Base-by-base conservation (phyloP, 108 stramenopile species). In the Discostella stelligeroides region DNA sequence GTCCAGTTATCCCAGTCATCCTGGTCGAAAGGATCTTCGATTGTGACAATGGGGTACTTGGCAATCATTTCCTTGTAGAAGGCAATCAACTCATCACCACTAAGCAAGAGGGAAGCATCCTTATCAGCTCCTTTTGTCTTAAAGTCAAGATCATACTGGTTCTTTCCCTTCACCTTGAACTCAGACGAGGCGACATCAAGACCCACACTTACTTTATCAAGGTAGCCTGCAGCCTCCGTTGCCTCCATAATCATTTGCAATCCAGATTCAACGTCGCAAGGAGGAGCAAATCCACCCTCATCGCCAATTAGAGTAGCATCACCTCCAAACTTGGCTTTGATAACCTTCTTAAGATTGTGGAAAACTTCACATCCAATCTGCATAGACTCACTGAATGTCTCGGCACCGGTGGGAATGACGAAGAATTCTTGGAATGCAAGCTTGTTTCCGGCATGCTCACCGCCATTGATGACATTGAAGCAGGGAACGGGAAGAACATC, bases 401-500 rank as follows among this genome's bases (percentile, higher is more conserved):
- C 75, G 18, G 98, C 98, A 13, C 97, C 99, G 23, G 97, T 98
- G 37, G 99, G 99, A 73, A 99, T 95, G 81, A 99, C 94, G 80
- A 99, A 98, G 94, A 98, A 99, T 84, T 99, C 99, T 82, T 99
- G 98, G 81, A 99, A 99, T 24, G 99, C 96, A 38, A 99, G 86
- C 70, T 84, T 91, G 88, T 99, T 99, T 62, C 99, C 99, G 34
- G 99, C 99, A 75, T 99, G 99, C 66, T 92, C 91, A 47, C 99
- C 99, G 57, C 99, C 99, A 77, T 99, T 99, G 88, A 99, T 99
- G 21, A 99, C 99, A 84, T 99, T 99, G 95, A 99, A 99, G 75
- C 98, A 95, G 20, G 99, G 99, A 54, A 99, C 98, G 25, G 99
- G 99, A 53, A 99, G 79, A 70, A 90, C 91, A 62, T 94, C 85